A percentile compares a stretch with the other conserved stretches of the same genome.
Conservation (phyloP, 225 moss, liverwort and hornwort genomes). For the Lunularia cruciata region DNA sequence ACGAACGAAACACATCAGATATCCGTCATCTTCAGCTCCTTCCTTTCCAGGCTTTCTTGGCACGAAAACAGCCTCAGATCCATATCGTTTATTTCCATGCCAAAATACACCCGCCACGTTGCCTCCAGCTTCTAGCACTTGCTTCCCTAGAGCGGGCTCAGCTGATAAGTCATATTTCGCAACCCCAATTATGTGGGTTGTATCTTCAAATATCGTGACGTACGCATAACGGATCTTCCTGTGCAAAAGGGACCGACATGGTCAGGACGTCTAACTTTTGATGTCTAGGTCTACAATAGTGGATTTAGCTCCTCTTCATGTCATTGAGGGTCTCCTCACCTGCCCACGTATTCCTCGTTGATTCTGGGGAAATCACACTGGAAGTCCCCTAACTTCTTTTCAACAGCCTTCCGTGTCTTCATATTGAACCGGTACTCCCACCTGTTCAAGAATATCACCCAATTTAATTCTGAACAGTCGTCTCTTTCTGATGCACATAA, state of each 20-base stretch:
- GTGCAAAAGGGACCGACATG: not conserved
- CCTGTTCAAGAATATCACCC: conserved; percentile 26
- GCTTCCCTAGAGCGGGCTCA: conserved; percentile 42
- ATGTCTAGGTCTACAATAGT: too few species aligned
- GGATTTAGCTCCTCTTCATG: too few species aligned
- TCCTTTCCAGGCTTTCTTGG: conserved; percentile 52
- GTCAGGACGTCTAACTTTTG: conserved; percentile 4
- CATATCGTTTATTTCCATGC: conserved; percentile 54
- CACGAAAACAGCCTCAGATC: conserved; percentile 69
- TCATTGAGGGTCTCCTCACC: conserved; percentile 35
- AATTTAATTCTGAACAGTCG: not conserved
- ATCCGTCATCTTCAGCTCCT: conserved; percentile 78
- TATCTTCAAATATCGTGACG: conserved; percentile 25
- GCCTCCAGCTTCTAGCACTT: conserved; percentile 53
- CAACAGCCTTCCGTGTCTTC: conserved; percentile 61
- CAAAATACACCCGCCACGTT: conserved; percentile 51
- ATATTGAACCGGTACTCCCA: conserved; percentile 85
- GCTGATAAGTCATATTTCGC: conserved; percentile 65
- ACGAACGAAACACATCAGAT: conserved; percentile 65
- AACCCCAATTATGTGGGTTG: conserved; percentile 42
- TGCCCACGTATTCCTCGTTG: conserved; percentile 69
- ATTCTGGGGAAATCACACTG: conserved; percentile 65
- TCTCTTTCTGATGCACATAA: not conserved
- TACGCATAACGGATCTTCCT: conserved; percentile 68
- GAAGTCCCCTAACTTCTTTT: conserved; percentile 60